Evolutionary conservation across 2,329 filamentous ascomycete genomes (phyloP).

Genomic region (Thyridium curvatum): DNA sequence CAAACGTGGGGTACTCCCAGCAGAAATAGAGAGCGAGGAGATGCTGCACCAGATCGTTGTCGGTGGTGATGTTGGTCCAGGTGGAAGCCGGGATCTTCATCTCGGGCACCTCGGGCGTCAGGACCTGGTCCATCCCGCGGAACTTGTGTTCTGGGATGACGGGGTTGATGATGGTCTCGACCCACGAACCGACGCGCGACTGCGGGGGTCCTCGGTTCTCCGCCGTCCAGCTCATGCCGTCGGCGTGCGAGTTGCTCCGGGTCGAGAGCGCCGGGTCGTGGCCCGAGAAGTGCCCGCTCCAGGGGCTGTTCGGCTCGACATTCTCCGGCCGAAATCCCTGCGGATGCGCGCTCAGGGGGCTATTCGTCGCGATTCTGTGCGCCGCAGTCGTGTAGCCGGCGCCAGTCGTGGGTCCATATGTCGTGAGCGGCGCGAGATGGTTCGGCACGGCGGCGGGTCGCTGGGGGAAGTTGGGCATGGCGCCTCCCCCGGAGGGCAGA

Average conservation of each 20-base stretch:
- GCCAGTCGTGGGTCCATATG: slow-evolving; percentile 20
- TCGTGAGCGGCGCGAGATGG: slow-evolving; percentile 18
- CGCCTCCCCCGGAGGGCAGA: slow-evolving; percentile 21
- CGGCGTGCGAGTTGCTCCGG: slow-evolving; percentile 39
- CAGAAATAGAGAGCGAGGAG: slow-evolving; percentile 64
- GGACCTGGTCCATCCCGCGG: slow-evolving; percentile 38
- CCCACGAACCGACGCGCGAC: slow-evolving; percentile 43
- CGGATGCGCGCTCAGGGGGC: slow-evolving; percentile 20
- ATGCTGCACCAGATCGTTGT: slow-evolving; percentile 53
- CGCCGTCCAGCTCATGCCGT: slow-evolving; percentile 38
- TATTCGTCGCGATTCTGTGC: slow-evolving; percentile 17
- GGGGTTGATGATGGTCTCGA: slow-evolving; percentile 31
- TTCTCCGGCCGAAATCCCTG: slow-evolving; percentile 28
- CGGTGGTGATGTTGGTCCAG: slow-evolving; percentile 58
- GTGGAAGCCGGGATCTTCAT: slow-evolving; percentile 33
- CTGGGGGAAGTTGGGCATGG: slow-evolving; percentile 20
- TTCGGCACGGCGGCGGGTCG: slow-evolving; percentile 16
- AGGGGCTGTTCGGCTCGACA: slow-evolving; percentile 36
- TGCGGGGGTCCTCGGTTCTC: slow-evolving; percentile 32
- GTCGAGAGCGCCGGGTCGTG: slow-evolving; percentile 39
- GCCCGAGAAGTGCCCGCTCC: slow-evolving; percentile 34
- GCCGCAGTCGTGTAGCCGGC: slow-evolving; percentile 24
- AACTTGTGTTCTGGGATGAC: slow-evolving; percentile 22
- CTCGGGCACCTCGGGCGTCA: slow-evolving; percentile 39
- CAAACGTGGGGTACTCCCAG: slow-evolving; percentile 72